Conservation (phyloP, 1,284 basidiomycete species). For the Ceratobasidium theobromae region DNA sequence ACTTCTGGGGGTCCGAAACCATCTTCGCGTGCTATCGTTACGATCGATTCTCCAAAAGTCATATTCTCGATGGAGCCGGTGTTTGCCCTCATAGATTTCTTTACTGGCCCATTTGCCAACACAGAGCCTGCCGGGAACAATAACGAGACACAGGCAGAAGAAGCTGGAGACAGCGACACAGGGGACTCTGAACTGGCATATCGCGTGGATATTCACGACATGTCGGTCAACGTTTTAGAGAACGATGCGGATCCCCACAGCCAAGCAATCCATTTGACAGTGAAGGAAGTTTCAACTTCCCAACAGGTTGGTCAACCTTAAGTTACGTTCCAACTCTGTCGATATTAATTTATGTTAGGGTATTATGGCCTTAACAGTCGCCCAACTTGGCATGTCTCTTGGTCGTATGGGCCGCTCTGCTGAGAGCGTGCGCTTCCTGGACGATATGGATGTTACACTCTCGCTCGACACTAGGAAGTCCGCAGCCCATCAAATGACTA, state of each 20-base stretch:
- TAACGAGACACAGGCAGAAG: slow-evolving; percentile 29
- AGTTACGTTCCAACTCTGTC: background rate
- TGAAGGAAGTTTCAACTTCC: slow-evolving; percentile 86
- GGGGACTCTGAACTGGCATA: slow-evolving; percentile 52
- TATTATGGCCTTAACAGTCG: slow-evolving; percentile 80
- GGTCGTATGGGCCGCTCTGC: slow-evolving; percentile 82
- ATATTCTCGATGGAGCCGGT: slow-evolving; percentile 94
- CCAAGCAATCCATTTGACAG: slow-evolving; percentile 83
- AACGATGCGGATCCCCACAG: slow-evolving; percentile 78
- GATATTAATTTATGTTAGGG: slow-evolving; percentile 50
- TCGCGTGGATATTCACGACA: slow-evolving; percentile 89
- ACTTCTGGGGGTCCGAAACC: slow-evolving; percentile 61
- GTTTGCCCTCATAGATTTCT: slow-evolving; percentile 85
- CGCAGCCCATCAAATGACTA: slow-evolving; percentile 74
- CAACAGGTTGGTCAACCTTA: slow-evolving; percentile 68
- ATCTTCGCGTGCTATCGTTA: slow-evolving; percentile 76
- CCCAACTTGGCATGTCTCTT: slow-evolving; percentile 90
- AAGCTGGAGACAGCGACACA: slow-evolving; percentile 36
- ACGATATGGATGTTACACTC: slow-evolving; percentile 88
- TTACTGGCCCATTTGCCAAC: slow-evolving; percentile 61
- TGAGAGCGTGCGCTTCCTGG: slow-evolving; percentile 89
- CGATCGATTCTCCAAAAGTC: slow-evolving; percentile 90
- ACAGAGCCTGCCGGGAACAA: slow-evolving; percentile 21
- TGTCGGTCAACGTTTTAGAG: slow-evolving; percentile 88
- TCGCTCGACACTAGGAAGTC: slow-evolving; percentile 83